Conservation (phyloP, 305 asterid species). For the Andrographis paniculata region DNA sequence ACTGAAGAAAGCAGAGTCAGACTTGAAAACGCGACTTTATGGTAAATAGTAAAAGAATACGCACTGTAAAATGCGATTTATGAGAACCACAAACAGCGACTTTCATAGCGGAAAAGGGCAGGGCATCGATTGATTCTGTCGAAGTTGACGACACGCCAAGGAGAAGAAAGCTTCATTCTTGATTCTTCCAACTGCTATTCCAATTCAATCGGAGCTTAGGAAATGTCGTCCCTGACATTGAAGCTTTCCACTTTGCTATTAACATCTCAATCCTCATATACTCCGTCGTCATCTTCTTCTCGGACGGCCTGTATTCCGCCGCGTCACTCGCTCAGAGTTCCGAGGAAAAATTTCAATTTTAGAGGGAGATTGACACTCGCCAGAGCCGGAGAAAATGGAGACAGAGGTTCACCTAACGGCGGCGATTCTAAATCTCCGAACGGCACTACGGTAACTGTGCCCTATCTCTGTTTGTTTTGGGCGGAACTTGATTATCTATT, state of each 20-base stretch:
- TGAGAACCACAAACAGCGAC: too few relatives aligned
- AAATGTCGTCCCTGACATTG: slow-evolving; percentile 56
- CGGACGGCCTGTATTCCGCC: slow-evolving; percentile 29
- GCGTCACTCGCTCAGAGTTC: slow-evolving; percentile 28
- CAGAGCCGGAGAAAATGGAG: slow-evolving; percentile 41
- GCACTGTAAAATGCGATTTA: too few relatives aligned
- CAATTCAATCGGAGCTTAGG: not conserved
- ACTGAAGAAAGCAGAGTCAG: too few relatives aligned
- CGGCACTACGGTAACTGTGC: slow-evolving; percentile 49
- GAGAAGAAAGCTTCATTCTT: not conserved
- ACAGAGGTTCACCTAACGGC: slow-evolving; percentile 29
- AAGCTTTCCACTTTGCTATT: slow-evolving; percentile 40
- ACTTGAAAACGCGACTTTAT: too few relatives aligned
- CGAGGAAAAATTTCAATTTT: slow-evolving; percentile 21
- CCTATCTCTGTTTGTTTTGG: not conserved
- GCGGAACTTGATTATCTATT: not conserved
- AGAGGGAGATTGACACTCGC: slow-evolving; percentile 32
- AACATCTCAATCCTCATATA: slow-evolving; percentile 25
- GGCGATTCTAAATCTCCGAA: slow-evolving; percentile 59
- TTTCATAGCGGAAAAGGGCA: too few relatives aligned
- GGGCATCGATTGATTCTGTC: too few relatives aligned
- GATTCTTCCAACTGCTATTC: slow-evolving; percentile 9
- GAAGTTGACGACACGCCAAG: too few relatives aligned
- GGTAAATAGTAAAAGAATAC: too few relatives aligned
- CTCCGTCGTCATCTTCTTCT: slow-evolving; percentile 27